Conservation (phyloP, 2,329 filamentous ascomycete genomes). For the Colletotrichum sp. region DNA sequence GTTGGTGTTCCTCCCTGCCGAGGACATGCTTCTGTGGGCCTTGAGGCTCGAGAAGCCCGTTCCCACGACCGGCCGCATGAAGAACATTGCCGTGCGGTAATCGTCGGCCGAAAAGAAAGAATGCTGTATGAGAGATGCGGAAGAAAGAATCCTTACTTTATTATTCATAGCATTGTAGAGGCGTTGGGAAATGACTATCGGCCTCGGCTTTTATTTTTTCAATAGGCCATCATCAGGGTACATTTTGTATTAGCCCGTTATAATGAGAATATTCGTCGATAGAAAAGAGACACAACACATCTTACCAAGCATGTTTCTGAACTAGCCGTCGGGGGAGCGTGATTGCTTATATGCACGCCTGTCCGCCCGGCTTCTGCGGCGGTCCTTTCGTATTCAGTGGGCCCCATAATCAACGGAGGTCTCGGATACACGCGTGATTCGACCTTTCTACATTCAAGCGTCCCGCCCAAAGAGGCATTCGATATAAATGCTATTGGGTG, state of each 20-base stretch:
- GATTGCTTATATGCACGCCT: neutral
- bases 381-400: neutral
- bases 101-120: neutral
- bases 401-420: neutral
- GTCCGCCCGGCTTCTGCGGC: neutral
- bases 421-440: neutral
- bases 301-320: neutral
- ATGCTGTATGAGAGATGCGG: neutral
- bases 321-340: no score
- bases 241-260: neutral
- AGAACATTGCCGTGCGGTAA: constrained; percentile 21
- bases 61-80: constrained; percentile 47
- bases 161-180: constrained; percentile 14
- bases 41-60: constrained; percentile 69
- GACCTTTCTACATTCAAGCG: neutral
- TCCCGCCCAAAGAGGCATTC: neutral
- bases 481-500: neutral
- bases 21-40: constrained; percentile 69
- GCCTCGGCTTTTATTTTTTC: neutral
- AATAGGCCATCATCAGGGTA: neutral
- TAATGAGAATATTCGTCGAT: constrained; percentile 5
- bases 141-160: neutral
- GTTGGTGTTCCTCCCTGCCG: constrained; percentile 65
- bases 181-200: constrained; percentile 6
- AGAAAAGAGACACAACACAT: neutral